phyloP scores from a whole-genome alignment of 306 rosid species.

The Quercus agrifolia region DNA sequence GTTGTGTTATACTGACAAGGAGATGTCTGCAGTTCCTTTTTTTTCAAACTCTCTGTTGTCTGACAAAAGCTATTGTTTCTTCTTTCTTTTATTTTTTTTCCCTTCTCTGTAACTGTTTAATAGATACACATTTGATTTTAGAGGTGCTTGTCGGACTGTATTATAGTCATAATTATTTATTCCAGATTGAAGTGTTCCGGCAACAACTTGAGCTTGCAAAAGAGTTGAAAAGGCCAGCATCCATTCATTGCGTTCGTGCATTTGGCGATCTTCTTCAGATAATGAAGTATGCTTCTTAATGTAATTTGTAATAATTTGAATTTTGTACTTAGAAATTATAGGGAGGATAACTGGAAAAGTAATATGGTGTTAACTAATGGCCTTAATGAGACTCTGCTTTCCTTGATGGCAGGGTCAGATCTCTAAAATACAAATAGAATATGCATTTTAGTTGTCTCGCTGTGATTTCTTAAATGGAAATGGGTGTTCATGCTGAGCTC shows the following conservation, averaged over 20 bases:
- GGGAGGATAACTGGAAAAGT: background rate
- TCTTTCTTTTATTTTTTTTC: background rate
- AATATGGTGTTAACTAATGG: background rate
- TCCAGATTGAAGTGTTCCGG: constrained; percentile 69
- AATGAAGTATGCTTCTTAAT: constrained; percentile 57
- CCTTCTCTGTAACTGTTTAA: background rate
- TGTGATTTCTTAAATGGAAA: background rate
- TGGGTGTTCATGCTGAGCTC: background rate
- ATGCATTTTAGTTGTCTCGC: background rate
- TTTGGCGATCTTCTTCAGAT: constrained; percentile 78
- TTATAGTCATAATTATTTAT: constrained; percentile 3
- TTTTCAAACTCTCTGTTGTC: background rate
- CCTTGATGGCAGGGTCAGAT: background rate
- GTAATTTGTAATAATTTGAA: constrained; percentile 4
- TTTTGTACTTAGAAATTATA: background rate
- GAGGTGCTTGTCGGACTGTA: constrained; percentile 12
- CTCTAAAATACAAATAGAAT: background rate
- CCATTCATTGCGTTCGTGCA: constrained; percentile 87
- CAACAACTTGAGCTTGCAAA: constrained; percentile 83
- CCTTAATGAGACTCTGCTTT: background rate
- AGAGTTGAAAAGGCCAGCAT: constrained; percentile 73
- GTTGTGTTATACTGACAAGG: background rate
- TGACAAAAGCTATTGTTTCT: background rate
- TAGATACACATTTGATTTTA: background rate
- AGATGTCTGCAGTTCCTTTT: background rate